phyloP scores from a whole-genome alignment of 352 stramenopile species.

The Lagenidium sp. region DNA sequence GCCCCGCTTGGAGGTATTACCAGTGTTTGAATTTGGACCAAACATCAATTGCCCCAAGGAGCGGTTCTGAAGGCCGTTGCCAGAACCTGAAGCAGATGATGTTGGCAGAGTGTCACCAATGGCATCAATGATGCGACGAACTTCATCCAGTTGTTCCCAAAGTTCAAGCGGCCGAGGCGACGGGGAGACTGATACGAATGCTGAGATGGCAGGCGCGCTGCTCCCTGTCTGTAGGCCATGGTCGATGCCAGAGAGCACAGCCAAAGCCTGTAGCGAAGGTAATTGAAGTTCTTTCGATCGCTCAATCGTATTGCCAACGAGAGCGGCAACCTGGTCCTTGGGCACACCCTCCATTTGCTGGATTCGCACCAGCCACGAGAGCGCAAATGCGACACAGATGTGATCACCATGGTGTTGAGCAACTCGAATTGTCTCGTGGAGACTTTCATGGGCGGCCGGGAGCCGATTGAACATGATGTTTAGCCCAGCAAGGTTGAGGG shows the following conservation, averaged over 20 bases:
- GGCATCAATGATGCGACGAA: conserved; percentile 4
- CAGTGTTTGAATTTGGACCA: no score
- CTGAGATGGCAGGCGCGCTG: neutral
- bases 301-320: conserved; percentile 48
- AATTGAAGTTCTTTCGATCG: conserved; percentile 45
- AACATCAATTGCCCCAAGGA: no score
- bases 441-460: conserved; percentile 66
- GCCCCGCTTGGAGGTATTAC: conserved; percentile 5
- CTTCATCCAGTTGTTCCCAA: conserved; percentile 9
- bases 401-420: conserved; percentile 90
- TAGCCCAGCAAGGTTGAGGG: conserved; percentile 83
- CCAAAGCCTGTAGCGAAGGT: conserved; percentile 38
- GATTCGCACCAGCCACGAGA: conserved; percentile 82
- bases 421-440: conserved; percentile 89
- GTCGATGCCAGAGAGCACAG: conserved; percentile 37
- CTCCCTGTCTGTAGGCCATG: conserved; percentile 28
- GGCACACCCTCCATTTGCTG: conserved; percentile 49
- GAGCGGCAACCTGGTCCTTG: conserved; percentile 31
- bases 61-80: no score
- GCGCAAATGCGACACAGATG: conserved; percentile 88
- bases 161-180: conserved; percentile 11
- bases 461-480: conserved; percentile 84
- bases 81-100: neutral
- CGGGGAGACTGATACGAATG: neutral
- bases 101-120: conserved; percentile 6